Conservation (phyloP, 768 basidiomycete species). For the Lanmaoa rubissima region DNA sequence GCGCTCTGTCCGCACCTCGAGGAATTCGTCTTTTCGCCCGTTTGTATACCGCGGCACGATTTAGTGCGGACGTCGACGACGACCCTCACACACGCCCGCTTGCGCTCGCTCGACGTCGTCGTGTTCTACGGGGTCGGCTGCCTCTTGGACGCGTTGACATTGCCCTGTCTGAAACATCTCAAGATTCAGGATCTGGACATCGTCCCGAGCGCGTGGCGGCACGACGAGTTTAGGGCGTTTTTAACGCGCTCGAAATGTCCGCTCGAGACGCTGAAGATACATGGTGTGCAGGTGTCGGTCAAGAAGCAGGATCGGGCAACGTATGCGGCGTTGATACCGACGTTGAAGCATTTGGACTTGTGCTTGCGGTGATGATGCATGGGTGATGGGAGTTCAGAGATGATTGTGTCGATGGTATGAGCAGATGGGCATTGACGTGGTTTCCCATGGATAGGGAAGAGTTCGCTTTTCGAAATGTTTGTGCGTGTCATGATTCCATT, state of each 20-base stretch:
- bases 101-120: conserved; percentile 12
- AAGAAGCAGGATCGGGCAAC: conserved; percentile 14
- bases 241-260: conserved; percentile 22
- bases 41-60: conserved; percentile 1
- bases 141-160: conserved; percentile 12
- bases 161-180: conserved; percentile 13
- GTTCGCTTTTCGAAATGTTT: too few species aligned
- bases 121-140: conserved; percentile 1
- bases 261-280: conserved; percentile 15
- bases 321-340: conserved; percentile 18
- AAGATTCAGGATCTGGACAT: conserved; percentile 16
- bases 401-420: too few species aligned
- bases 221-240: conserved; percentile 15
- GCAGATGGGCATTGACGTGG: too few species aligned
- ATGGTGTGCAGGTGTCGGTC: conserved; percentile 10
- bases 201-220: conserved; percentile 14
- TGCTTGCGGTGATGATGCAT: conserved; percentile 9
- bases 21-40: conserved; percentile 4
- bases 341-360: conserved; percentile 16
- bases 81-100: conserved; percentile 12
- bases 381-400: not conserved
- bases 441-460: too few species aligned
- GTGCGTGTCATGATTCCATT: too few species aligned
- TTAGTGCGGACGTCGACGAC: not conserved
- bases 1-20: conserved; percentile 21